Base-by-base conservation (phyloP, 805 yeast genomes). In the Pichia insulana region DNA sequence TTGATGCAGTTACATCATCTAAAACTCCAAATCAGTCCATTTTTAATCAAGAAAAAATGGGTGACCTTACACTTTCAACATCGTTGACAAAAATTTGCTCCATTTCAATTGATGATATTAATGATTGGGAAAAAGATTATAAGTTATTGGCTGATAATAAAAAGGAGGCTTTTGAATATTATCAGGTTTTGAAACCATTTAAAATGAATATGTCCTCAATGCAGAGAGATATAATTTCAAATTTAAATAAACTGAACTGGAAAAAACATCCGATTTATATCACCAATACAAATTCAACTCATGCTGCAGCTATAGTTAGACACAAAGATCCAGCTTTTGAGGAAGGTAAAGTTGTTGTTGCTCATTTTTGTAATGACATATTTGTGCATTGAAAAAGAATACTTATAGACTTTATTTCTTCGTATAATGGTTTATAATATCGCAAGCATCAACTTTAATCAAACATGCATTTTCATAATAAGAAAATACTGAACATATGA, bases 291-390 rank as follows among this genome's bases (percentile, higher is more conserved):
- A 69, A 69, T 38, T 73, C 78, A 35, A 74, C 94, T 1, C 96
- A 86, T 55, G 86, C 94, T 1, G 94, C 92, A 2, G 80, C 86
- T 2, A 83, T 86, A 45, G 84, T 80, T 34, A 70, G 95, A 39
- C 75, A 71, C 47, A 63, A 64, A 19, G 73, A 71, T 26, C 68
- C 69, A 10, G 69, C 70, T 10, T 78, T 80, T 48, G 74, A 61
- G 28, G 94, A 86, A 58, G 96, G 96, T 1, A 73, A 76, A 52
- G 56, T 67, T 2, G 85, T 82, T 4, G 71, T 85, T 22, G 62
- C 60, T 33, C 95, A 85, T 58, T 81, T 83, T 70, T 61, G 80
- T 9, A 63, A 70, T 20, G 18, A 27, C n/a, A 42, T 12, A 30
- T 41, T 27, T 2, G 15, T 28, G 17, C 12, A 15, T 7, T 28